Percentiles rank a stretch among this genome's conserved stretches.
phyloP scores from a whole-genome alignment of 495 filamentous ascomycete genomes.

The Penicillium odoratum region DNA sequence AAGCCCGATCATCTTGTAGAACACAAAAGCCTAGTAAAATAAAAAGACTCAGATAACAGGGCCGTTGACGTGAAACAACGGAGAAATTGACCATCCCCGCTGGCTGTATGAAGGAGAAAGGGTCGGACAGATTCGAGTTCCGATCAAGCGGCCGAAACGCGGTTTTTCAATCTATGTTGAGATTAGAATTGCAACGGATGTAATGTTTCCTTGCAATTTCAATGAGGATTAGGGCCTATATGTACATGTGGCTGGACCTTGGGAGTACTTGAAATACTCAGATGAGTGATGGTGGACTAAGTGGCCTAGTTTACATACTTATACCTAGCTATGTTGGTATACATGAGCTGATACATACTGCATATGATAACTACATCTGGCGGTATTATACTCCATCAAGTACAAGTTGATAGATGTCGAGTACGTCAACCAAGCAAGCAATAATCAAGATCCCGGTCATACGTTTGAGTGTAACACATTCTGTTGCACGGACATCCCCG shows the following conservation, averaged over 20 bases:
- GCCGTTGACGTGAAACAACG: constrained; percentile 25
- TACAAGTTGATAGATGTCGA: too few species aligned
- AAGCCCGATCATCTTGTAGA: background rate
- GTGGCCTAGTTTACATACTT: too few species aligned
- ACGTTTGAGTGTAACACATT: background rate
- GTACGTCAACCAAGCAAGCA: background rate
- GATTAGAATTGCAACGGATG: background rate
- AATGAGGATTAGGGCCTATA: background rate
- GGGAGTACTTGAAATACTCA: too few species aligned
- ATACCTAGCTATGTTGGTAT: too few species aligned
- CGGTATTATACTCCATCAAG: too few species aligned
- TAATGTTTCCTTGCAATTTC: background rate
- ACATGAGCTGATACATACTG: too few species aligned
- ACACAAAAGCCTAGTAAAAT: background rate
- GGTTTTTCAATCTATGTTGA: background rate
- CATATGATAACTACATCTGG: too few species aligned
- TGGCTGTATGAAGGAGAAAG: background rate
- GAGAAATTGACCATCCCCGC: constrained; percentile 6
- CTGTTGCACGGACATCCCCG: constrained; percentile 24
- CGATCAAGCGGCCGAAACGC: background rate
- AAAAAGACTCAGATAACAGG: background rate
- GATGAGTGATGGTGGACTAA: too few species aligned
- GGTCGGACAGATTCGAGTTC: background rate
- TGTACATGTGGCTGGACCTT: background rate
- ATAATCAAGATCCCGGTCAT: background rate